A percentile compares a stretch with the other conserved stretches of the same genome.
phyloP scores from a whole-genome alignment of 495 filamentous ascomycete species.

The Podospora fimiseda region DNA sequence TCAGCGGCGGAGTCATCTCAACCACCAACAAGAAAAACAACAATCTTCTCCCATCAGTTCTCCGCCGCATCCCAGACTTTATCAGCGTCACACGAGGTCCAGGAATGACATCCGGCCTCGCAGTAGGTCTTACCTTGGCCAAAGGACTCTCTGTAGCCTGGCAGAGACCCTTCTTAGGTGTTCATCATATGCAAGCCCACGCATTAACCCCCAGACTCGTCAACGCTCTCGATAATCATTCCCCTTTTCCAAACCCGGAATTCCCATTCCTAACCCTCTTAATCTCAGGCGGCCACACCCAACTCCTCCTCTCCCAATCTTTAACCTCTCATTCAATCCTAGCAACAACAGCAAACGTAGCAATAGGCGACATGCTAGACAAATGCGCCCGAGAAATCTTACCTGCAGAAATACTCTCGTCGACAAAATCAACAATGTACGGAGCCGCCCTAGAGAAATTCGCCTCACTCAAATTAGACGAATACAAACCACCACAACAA shows the following conservation, averaged over 20 bases:
- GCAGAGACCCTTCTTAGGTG: conserved; percentile 72
- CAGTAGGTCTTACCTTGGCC: conserved; percentile 71
- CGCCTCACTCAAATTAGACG: conserved; percentile 65
- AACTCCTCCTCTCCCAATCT: conserved; percentile 64
- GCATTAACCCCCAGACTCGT: conserved; percentile 82
- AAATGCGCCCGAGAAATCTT: conserved; percentile 73
- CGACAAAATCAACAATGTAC: conserved; percentile 57
- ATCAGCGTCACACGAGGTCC: conserved; percentile 83
- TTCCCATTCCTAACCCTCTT: conserved; percentile 88
- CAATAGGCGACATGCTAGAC: conserved; percentile 80
- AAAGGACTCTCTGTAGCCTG: conserved; percentile 83
- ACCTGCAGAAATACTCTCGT: conserved; percentile 42
- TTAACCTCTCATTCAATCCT: conserved; percentile 63
- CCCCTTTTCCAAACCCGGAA: conserved; percentile 23
- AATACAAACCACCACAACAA: conserved; percentile 49
- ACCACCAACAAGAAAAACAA: conserved; percentile 1
- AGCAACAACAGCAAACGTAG: conserved; percentile 64
- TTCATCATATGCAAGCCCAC: conserved; percentile 98
- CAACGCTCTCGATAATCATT: conserved; percentile 43
- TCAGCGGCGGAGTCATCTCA: not conserved
- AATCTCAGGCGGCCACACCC: conserved; percentile 89
- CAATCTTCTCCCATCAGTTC: conserved; percentile 1
- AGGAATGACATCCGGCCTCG: conserved; percentile 72
- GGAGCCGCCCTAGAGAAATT: conserved; percentile 70
- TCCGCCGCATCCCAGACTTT: conserved; percentile 62